Conservation (phyloP, 192 early-diverging fungal species). For the Coemansia umbellata region DNA sequence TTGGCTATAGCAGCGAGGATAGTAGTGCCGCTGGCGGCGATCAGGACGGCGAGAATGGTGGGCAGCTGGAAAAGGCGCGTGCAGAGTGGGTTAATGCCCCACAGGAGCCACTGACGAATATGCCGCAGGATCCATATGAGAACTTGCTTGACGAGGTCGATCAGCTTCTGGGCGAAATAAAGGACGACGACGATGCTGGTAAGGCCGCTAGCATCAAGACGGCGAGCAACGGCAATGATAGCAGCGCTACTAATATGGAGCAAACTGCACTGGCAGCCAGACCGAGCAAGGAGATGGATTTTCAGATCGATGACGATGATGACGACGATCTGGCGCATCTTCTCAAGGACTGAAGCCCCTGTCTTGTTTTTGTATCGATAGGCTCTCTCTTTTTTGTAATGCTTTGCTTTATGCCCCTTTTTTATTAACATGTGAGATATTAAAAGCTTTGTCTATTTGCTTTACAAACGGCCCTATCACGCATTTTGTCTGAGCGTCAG, state of each 20-base stretch:
- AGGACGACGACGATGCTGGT: conserved; percentile 30
- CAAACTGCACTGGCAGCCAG: no score
- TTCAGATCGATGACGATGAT: conserved; percentile 28
- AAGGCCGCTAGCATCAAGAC: background rate
- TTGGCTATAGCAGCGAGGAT: background rate
- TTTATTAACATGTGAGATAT: background rate
- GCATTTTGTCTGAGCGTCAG: conserved; percentile 11
- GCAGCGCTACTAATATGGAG: background rate
- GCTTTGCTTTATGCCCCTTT: background rate
- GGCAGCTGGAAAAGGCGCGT: background rate
- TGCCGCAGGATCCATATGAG: conserved; percentile 44
- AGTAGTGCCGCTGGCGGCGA: background rate
- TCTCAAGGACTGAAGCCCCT: conserved; percentile 5
- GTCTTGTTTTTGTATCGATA: background rate
- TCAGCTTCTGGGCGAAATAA: conserved; percentile 46
- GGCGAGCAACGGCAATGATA: background rate
- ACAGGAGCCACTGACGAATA: conserved; percentile 13
- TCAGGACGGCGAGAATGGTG: conserved; percentile 10
- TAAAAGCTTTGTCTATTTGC: no score
- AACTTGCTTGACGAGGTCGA: conserved; percentile 50
- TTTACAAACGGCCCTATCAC: no score
- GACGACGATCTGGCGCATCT: conserved; percentile 29
- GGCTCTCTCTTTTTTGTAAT: background rate
- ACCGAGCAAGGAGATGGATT: conserved; percentile 24
- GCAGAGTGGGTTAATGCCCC: conserved; percentile 27